Evolutionary conservation across 2,329 filamentous ascomycete genomes (phyloP).

Genomic region (Sordariomycetes sp.): DNA sequence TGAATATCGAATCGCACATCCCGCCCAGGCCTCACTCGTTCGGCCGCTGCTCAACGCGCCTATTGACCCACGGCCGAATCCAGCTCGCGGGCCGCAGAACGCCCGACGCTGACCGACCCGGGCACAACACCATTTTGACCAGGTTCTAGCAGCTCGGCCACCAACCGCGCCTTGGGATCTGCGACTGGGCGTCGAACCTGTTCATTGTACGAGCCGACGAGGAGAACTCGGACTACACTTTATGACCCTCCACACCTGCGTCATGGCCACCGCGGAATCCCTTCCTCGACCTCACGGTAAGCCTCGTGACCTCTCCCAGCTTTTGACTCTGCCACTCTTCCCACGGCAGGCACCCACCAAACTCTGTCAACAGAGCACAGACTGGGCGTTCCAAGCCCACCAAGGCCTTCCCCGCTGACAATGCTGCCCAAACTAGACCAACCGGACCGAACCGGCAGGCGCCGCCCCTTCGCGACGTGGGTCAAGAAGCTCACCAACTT

Average conservation of each 20-base stretch:
- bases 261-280: slow-evolving; percentile 13
- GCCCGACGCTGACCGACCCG: not conserved
- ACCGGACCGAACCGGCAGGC: slow-evolving; percentile 32
- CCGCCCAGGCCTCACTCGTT: not conserved
- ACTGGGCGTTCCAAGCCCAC: not conserved
- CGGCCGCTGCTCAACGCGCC: not conserved
- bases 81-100: not conserved
- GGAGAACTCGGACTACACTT: not conserved
- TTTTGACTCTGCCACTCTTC: not conserved
- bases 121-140: not conserved
- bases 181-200: not conserved
- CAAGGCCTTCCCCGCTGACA: not conserved
- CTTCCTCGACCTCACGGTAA: slow-evolving; percentile 12
- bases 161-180: not conserved
- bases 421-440: slow-evolving; percentile 1
- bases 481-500: slow-evolving; percentile 89
- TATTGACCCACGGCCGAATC: not conserved
- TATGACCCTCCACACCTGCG: not conserved
- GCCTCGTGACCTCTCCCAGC: not conserved
- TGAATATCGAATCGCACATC: not conserved
- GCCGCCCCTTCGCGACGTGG: slow-evolving; percentile 83
- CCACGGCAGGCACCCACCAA: not conserved
- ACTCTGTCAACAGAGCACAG: not conserved
- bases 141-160: not conserved
- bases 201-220: not conserved